phyloP scores from a whole-genome alignment of 2,329 filamentous ascomycete genomes.

The Polychaeton citri region DNA sequence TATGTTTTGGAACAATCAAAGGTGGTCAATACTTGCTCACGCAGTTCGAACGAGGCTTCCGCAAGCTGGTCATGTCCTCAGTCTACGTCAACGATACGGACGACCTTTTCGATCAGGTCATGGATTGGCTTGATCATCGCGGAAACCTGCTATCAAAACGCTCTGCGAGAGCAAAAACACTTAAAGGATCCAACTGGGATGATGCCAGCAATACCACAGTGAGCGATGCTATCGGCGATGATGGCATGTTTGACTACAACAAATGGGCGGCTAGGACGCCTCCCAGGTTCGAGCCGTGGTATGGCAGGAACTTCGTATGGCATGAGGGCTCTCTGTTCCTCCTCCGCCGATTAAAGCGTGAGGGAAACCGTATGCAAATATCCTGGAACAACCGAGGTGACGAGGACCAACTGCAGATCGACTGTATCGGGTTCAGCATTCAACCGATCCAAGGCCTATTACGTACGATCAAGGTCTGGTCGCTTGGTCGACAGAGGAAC shows the following conservation, averaged over 20 bases:
- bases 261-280: conserved; percentile 36
- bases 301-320: conserved; percentile 31
- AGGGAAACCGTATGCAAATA: conserved; percentile 1
- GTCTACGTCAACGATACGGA: conserved; percentile 33
- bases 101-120: conserved; percentile 28
- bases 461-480: conserved; percentile 30
- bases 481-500: conserved; percentile 26
- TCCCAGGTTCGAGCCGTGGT: conserved; percentile 36
- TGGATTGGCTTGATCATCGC: conserved; percentile 31
- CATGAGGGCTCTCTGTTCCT: conserved; percentile 29
- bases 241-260: conserved; percentile 36
- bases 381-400: conserved; percentile 13
- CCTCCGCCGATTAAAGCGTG: conserved; percentile 19
- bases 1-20: conserved; percentile 28
- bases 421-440: conserved; percentile 34
- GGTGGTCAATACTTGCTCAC: conserved; percentile 24
- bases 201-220: conserved; percentile 21
- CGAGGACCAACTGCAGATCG: conserved; percentile 31
- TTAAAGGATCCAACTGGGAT: conserved; percentile 21
- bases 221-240: conserved; percentile 23
- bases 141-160: conserved; percentile 24
- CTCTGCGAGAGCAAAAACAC: conserved; percentile 27
- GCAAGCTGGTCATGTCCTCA: conserved; percentile 26
- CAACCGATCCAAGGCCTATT: conserved; percentile 36
- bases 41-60: conserved; percentile 19